Evolutionary conservation across 345 rosid genomes (phyloP).

Genomic region (Gossypioides kirkii): DNA sequence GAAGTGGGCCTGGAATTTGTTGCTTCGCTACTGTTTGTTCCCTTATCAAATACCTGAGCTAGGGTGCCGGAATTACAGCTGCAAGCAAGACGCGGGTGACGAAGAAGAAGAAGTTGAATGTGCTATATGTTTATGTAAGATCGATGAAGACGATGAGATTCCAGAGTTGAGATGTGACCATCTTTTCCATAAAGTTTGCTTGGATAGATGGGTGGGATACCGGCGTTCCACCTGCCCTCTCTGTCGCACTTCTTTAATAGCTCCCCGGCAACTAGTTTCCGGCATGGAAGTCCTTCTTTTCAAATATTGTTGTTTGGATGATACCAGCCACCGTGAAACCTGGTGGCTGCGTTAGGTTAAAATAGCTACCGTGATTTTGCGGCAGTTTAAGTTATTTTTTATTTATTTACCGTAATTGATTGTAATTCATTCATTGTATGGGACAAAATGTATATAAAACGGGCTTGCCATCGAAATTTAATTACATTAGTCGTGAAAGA

Average conservation of each 20-base stretch:
- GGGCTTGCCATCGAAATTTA: background rate
- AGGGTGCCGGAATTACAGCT: background rate
- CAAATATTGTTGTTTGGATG: conserved; percentile 8
- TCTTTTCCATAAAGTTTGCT: conserved; percentile 36
- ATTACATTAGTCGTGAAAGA: background rate
- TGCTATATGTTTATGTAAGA: conserved; percentile 23
- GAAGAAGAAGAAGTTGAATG: conserved; percentile 15
- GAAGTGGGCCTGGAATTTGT: background rate
- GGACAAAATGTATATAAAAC: background rate
- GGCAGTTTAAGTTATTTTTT: background rate
- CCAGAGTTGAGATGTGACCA: conserved; percentile 31
- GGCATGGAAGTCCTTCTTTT: conserved; percentile 15
- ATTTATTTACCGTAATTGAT: background rate
- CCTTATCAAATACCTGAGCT: background rate
- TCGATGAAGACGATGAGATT: conserved; percentile 24
- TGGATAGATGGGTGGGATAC: conserved; percentile 27
- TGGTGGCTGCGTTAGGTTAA: conserved; percentile 40
- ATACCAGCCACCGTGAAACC: conserved; percentile 8
- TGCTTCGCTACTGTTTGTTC: background rate
- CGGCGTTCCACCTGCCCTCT: conserved; percentile 31
- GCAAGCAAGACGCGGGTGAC: background rate
- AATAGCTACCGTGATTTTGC: background rate
- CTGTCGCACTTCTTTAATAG: conserved; percentile 24
- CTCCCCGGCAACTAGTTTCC: background rate
- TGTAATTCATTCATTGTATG: background rate